Evolutionary conservation across 2,329 filamentous ascomycete genomes (phyloP).

Genomic region (Cercospora sp.): DNA sequence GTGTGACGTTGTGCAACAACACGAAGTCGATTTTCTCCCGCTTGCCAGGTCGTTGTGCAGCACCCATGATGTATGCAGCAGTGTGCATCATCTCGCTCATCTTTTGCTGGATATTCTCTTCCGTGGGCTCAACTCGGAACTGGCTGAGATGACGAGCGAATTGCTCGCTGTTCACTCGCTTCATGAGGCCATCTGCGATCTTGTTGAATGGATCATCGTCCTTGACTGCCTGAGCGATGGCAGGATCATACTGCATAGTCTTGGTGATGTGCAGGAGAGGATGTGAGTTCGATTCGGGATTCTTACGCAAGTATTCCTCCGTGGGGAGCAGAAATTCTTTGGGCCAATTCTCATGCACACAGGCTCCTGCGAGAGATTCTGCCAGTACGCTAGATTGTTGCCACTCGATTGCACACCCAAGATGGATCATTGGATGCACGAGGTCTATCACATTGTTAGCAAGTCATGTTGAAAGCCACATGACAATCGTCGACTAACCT

Average conservation of each 20-base stretch:
- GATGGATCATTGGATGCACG: slow-evolving; percentile 14
- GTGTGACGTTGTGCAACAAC: slow-evolving; percentile 5
- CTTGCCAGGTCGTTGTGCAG: slow-evolving; percentile 7
- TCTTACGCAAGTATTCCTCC: background rate
- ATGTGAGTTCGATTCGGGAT: background rate
- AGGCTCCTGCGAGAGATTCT: slow-evolving; percentile 9
- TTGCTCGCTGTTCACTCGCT: slow-evolving; percentile 1
- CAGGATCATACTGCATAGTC: slow-evolving; percentile 2
- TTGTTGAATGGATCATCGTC: slow-evolving; percentile 15
- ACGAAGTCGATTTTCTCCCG: slow-evolving; percentile 9
- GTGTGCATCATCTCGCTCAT: slow-evolving; percentile 14
- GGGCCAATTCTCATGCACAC: slow-evolving; percentile 14
- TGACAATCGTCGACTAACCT: background rate
- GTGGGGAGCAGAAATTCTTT: slow-evolving; percentile 2
- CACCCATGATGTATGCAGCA: slow-evolving; percentile 12
- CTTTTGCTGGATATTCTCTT: slow-evolving; percentile 2
- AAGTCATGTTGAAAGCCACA: too few relatives aligned
- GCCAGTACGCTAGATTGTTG: slow-evolving; percentile 7
- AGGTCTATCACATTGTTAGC: background rate
- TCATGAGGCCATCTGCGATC: slow-evolving; percentile 13
- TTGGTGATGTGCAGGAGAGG: background rate
- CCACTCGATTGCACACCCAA: slow-evolving; percentile 8
- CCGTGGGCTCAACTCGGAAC: background rate
- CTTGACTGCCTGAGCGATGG: slow-evolving; percentile 4
- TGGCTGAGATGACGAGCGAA: slow-evolving; percentile 8